Percentiles rank a stretch among this genome's conserved stretches.
Evolutionary conservation across 768 basidiomycete species (phyloP).

Genomic region (Lactarius akahatsu): DNA sequence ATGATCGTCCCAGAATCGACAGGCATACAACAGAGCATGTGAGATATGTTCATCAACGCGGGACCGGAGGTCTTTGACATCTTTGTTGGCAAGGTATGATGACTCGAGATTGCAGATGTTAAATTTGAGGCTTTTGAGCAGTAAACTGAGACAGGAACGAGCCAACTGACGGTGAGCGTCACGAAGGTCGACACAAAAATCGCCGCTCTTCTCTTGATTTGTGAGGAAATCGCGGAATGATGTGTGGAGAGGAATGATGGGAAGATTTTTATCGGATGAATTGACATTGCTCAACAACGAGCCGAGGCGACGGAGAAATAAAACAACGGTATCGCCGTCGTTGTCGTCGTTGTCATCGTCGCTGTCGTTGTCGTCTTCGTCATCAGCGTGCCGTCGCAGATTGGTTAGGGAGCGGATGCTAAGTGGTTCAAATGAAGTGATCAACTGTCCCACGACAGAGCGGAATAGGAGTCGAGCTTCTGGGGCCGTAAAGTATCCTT

Average conservation of each 20-base stretch:
- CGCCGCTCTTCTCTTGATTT: neutral
- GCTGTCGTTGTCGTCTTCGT: too few relatives aligned
- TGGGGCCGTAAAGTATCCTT: too few relatives aligned
- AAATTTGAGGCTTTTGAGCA: neutral
- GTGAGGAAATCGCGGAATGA: slow-evolving; percentile 3
- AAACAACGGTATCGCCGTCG: neutral
- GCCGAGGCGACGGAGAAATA: neutral
- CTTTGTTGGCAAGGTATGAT: too few relatives aligned
- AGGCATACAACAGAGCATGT: too few relatives aligned
- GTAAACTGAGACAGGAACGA: neutral
- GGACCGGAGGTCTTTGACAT: too few relatives aligned
- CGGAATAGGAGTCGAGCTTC: neutral
- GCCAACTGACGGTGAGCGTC: neutral
- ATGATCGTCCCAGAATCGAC: too few relatives aligned
- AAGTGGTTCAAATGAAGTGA: neutral
- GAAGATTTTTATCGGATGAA: neutral
- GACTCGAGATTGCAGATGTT: too few relatives aligned
- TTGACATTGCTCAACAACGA: slow-evolving; percentile 7
- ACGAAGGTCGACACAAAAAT: neutral
- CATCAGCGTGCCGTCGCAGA: neutral
- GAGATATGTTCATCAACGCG: too few relatives aligned
- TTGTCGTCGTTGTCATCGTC: neutral
- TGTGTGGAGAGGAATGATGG: neutral
- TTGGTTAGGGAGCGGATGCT: neutral
- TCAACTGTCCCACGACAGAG: neutral